phyloP scores from a whole-genome alignment of 2,329 filamentous ascomycete species.

The Cercospora sp. region DNA sequence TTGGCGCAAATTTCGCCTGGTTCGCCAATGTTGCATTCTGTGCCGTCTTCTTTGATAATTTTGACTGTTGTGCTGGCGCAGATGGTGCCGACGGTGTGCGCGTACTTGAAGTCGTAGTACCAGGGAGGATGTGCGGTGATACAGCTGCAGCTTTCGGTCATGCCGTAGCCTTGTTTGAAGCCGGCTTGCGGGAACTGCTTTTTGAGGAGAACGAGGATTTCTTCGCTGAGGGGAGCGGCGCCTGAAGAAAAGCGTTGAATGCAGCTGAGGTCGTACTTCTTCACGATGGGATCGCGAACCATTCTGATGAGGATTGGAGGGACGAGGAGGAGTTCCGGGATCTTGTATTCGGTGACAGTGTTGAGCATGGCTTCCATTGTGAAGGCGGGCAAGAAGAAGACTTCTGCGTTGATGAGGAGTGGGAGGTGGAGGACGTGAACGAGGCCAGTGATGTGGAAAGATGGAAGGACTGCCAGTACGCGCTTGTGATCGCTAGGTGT shows the following conservation, averaged over 20 bases:
- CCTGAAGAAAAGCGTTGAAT: slow-evolving; percentile 61
- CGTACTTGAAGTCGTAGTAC: slow-evolving; percentile 60
- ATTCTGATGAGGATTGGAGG: slow-evolving; percentile 64
- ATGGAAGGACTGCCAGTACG: slow-evolving; percentile 59
- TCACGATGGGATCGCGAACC: slow-evolving; percentile 57
- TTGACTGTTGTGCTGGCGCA: slow-evolving; percentile 62
- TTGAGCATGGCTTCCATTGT: slow-evolving; percentile 61
- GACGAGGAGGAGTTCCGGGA: slow-evolving; percentile 59
- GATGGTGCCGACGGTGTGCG: slow-evolving; percentile 57
- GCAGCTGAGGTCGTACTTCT: slow-evolving; percentile 58
- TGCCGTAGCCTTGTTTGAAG: slow-evolving; percentile 63
- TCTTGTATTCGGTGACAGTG: slow-evolving; percentile 54
- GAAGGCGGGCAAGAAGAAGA: slow-evolving; percentile 65
- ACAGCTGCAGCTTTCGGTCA: slow-evolving; percentile 66
- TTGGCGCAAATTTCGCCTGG: slow-evolving; percentile 58
- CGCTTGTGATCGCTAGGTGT: slow-evolving; percentile 53
- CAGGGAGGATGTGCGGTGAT: slow-evolving; percentile 62
- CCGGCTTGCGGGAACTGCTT: slow-evolving; percentile 60
- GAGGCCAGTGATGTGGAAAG: slow-evolving; percentile 66
- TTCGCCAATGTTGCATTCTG: slow-evolving; percentile 55
- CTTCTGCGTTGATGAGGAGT: slow-evolving; percentile 63
- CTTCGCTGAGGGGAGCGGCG: slow-evolving; percentile 59
- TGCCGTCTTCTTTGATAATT: slow-evolving; percentile 58
- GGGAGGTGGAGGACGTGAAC: slow-evolving; percentile 65
- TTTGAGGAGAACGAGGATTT: slow-evolving; percentile 59